Evolutionary conservation across 83 land plant species (phyloP).

Genomic region (Diphasiastrum complanatum): DNA sequence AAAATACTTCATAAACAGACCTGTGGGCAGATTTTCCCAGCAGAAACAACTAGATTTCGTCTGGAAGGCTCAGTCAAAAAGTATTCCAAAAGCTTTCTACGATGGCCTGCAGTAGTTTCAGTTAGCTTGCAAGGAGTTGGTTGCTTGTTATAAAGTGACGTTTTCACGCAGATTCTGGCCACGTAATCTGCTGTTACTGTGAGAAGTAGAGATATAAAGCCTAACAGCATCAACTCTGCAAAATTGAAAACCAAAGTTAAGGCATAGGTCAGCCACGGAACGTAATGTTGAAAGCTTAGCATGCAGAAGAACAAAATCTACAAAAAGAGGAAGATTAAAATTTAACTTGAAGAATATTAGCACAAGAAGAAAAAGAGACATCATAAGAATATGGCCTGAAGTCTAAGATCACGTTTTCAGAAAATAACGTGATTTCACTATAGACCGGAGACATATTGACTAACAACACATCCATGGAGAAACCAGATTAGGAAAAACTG

Average conservation of each 20-base stretch:
- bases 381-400: background rate
- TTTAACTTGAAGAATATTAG: background rate
- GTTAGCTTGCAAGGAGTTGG: conserved; percentile 53
- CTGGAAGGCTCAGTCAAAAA: too few relatives aligned
- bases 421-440: background rate
- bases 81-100: too few relatives aligned
- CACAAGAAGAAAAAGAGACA: background rate
- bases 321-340: background rate
- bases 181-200: conserved; percentile 58
- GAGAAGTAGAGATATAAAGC: conserved; percentile 64
- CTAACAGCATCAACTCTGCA: conserved; percentile 74
- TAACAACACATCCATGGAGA: too few relatives aligned
- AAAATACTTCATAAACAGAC: too few relatives aligned
- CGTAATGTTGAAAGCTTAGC: background rate
- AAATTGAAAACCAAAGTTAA: conserved; percentile 7
- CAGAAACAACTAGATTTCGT: too few relatives aligned
- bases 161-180: conserved; percentile 55
- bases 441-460: too few relatives aligned
- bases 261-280: background rate
- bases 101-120: too few relatives aligned
- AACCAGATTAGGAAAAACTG: background rate
- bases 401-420: background rate
- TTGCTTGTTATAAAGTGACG: conserved; percentile 48
- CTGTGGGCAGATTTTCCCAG: too few relatives aligned
- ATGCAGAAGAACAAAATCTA: background rate